phyloP scores from a whole-genome alignment of 2,329 filamentous ascomycete species.

The Sphaerulina vaccinii region DNA sequence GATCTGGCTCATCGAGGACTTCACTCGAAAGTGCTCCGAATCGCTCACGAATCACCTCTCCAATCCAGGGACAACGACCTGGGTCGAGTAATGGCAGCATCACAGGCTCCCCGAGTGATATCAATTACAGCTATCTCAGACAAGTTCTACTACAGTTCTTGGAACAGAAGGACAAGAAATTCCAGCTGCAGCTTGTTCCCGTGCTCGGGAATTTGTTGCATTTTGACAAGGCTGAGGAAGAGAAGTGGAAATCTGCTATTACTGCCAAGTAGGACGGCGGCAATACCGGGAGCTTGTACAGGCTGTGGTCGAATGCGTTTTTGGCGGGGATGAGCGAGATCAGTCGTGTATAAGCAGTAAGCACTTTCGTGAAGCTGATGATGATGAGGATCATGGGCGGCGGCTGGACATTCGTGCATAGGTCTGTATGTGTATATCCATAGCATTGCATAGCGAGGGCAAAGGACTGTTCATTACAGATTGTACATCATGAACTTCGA shows the following conservation, averaged over 20 bases:
- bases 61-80: conserved; percentile 32
- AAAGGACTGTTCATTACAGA: background rate
- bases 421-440: background rate
- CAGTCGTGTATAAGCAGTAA: no score
- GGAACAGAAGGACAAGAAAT: conserved; percentile 74
- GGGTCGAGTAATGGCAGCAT: conserved; percentile 19
- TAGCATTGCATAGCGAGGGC: background rate
- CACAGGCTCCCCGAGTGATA: conserved; percentile 9
- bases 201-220: conserved; percentile 73
- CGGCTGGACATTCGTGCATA: background rate
- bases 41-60: conserved; percentile 44
- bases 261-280: conserved; percentile 47
- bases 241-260: conserved; percentile 81
- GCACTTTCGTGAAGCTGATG: background rate
- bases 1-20: conserved; percentile 56
- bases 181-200: conserved; percentile 73
- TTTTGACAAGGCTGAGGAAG: conserved; percentile 79
- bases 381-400: background rate
- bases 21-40: conserved; percentile 56
- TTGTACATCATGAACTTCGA: background rate
- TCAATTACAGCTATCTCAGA: conserved; percentile 72
- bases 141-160: conserved; percentile 79
- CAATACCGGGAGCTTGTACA: no score
- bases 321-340: no score
- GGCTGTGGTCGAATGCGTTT: background rate